These are phyloP conservation scores for Hansenula sp. DNA, from an alignment of 1,139 yeast species.

Conservation along the genomic window DNA sequence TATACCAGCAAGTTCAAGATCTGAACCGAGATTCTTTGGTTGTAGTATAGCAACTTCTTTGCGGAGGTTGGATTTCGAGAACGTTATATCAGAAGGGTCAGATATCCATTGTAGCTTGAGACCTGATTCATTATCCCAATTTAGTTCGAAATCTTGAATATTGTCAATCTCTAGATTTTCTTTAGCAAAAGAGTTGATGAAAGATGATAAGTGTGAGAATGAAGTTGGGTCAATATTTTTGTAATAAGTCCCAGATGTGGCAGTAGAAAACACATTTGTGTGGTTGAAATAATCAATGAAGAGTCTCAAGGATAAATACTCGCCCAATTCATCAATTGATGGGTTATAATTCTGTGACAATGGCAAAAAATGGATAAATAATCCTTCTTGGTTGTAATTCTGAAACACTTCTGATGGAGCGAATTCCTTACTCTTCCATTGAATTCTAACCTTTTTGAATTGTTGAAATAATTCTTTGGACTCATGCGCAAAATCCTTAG, in stretches of 20 bases:
- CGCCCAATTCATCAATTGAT: slow-evolving; percentile 15
- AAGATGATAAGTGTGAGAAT: slow-evolving; percentile 11
- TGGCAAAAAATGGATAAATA: slow-evolving; percentile 17
- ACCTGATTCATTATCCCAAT: slow-evolving; percentile 6
- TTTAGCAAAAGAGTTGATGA: slow-evolving; percentile 8
- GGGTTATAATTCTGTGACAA: slow-evolving; percentile 9
- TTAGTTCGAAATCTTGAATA: slow-evolving; percentile 16
- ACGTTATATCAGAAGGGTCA: slow-evolving; percentile 13
- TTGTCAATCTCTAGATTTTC: slow-evolving; percentile 13
- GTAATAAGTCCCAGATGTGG: slow-evolving; percentile 20
- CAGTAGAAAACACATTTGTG: slow-evolving; percentile 13
- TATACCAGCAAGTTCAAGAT: slow-evolving; percentile 19
- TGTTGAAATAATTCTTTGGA: neutral
- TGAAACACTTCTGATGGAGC: slow-evolving; percentile 10
- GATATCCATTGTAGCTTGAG: slow-evolving; percentile 16
- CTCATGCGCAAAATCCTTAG: neutral
- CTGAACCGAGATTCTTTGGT: slow-evolving; percentile 9
- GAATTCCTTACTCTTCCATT: neutral
- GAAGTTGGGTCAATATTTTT: slow-evolving; percentile 5
- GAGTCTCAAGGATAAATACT: slow-evolving; percentile 8
- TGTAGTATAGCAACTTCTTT: slow-evolving; percentile 21
- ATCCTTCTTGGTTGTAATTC: slow-evolving; percentile 15
- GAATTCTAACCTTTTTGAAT: neutral
- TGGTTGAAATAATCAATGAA: slow-evolving; percentile 8
- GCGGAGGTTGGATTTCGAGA: slow-evolving; percentile 7